These are phyloP conservation scores for Pugionium dolabratum DNA, from an alignment of 345 rosid species.

Conservation along the genomic window DNA sequence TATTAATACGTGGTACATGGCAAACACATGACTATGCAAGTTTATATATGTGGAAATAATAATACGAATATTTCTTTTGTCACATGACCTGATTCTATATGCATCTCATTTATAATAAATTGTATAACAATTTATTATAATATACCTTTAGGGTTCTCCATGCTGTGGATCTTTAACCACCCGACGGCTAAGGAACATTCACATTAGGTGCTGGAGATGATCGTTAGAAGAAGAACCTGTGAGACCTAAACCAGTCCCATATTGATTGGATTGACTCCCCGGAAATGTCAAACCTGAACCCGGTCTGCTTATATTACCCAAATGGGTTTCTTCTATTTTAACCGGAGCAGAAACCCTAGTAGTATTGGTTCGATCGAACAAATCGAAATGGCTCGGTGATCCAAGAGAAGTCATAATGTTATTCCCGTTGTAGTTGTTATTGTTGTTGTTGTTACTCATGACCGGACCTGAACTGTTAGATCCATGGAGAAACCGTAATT, in stretches of 20 bases:
- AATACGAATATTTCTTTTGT: too few species aligned
- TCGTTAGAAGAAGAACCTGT: constrained; percentile 38
- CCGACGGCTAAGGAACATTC: constrained; percentile 27
- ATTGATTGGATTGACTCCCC: constrained; percentile 35
- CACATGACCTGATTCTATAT: too few species aligned
- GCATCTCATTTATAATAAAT: too few species aligned
- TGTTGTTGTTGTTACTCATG: constrained; percentile 34
- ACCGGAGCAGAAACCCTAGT: constrained; percentile 39
- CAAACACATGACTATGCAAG: too few species aligned
- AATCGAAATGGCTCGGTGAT: constrained; percentile 28
- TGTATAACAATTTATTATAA: too few species aligned
- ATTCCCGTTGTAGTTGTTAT: too few species aligned
- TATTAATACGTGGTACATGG: too few species aligned
- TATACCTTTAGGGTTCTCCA: too few species aligned
- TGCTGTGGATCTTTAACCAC: too few species aligned
- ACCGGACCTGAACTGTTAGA: constrained; percentile 32
- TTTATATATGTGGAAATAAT: too few species aligned
- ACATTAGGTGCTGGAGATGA: constrained; percentile 32
- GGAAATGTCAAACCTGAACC: constrained; percentile 33
- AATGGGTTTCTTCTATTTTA: constrained; percentile 34
- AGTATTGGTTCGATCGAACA: constrained; percentile 37
- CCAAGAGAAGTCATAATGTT: constrained; percentile 38
- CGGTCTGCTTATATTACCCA: constrained; percentile 29
- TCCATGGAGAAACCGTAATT: constrained; percentile 36
- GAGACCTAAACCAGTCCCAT: constrained; percentile 33